A percentile compares a stretch with the other conserved stretches of the same genome.
These are phyloP conservation scores for Avena insularis DNA, from an alignment of 176 grass and related monocot genomes.

Conservation along the genomic window DNA sequence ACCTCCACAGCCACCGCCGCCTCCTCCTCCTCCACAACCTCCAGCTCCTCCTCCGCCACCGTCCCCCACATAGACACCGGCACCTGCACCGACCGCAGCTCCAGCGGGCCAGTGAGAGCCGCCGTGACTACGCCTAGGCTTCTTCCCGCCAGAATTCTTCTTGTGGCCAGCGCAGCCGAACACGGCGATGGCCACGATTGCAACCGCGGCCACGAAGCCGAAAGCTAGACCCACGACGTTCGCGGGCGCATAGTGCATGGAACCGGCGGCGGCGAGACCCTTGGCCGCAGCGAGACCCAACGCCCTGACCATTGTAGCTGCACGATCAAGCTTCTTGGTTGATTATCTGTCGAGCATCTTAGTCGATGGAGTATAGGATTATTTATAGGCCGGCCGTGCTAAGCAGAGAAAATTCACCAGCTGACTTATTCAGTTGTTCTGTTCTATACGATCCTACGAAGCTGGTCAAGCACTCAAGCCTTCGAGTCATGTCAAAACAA, in stretches of 20 bases:
- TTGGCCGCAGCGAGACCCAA: neutral
- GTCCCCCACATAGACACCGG: neutral
- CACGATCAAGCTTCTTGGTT: neutral
- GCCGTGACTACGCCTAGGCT: neutral
- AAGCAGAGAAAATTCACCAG: no score
- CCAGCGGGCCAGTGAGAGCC: neutral
- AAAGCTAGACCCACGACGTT: neutral
- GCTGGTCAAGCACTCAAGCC: no score
- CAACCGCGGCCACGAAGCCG: neutral
- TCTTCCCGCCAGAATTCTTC: neutral
- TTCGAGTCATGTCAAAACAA: no score
- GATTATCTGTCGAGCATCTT: neutral
- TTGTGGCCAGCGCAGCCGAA: constrained; percentile 24
- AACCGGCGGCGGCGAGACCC: neutral
- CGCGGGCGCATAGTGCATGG: neutral
- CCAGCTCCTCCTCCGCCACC: neutral
- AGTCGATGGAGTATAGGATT: no score
- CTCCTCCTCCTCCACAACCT: neutral
- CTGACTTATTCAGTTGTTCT: neutral
- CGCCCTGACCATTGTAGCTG: neutral
- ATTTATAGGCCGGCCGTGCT: no score
- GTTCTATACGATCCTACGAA: neutral
- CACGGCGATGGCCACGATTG: constrained; percentile 14
- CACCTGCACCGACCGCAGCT: neutral
- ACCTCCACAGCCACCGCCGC: neutral